Evolutionary conservation across 306 rosid species (phyloP).

Genomic region (Betula pendula): DNA sequence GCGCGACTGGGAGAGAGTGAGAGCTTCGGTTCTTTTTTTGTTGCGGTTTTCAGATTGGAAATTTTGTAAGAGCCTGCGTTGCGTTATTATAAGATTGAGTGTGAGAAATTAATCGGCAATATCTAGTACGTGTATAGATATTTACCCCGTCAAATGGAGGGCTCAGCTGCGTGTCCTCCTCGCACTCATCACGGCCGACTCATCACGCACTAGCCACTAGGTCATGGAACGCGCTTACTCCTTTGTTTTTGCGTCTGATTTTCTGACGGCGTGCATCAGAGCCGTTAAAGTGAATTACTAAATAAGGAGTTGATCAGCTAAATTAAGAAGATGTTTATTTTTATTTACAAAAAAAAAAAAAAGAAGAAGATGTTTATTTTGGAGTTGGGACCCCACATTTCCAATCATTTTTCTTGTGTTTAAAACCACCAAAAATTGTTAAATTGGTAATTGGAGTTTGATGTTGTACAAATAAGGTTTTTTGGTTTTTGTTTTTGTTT

Average conservation of each 20-base stretch:
- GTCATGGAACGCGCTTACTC: background rate
- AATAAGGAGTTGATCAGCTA: background rate
- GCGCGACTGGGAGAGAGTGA: constrained; percentile 13
- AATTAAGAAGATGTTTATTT: too few relatives aligned
- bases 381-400: background rate
- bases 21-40: background rate
- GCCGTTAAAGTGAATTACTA: background rate
- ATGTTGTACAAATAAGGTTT: too few relatives aligned
- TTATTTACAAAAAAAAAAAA: too few relatives aligned
- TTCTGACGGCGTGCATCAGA: background rate
- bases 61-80: background rate
- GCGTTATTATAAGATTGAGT: too few relatives aligned
- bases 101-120: background rate
- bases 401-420: too few relatives aligned
- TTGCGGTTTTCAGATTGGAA: background rate
- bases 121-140: background rate
- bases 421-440: too few relatives aligned
- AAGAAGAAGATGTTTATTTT: background rate
- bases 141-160: constrained; percentile 48
- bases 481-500: too few relatives aligned
- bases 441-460: too few relatives aligned
- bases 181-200: constrained; percentile 22
- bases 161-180: constrained; percentile 32
- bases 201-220: background rate
- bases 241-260: background rate